Conservation (phyloP, 169 alveolate genomes). For the Neospora caninum region DNA sequence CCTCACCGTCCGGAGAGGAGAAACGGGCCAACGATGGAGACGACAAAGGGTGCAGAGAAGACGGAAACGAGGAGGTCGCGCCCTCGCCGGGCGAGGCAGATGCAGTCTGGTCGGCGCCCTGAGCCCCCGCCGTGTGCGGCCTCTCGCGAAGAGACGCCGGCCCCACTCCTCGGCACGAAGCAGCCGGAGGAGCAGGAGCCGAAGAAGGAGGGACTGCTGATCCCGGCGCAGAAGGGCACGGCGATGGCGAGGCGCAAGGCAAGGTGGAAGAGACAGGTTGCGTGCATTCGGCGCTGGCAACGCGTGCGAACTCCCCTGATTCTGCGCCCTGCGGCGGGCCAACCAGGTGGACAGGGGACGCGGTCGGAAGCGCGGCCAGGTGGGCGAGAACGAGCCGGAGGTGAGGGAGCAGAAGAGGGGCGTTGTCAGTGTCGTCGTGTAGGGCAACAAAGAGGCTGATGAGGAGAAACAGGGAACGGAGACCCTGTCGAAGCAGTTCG, state of each 20-base stretch:
- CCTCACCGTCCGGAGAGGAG: background rate
- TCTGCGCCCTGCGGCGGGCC: background rate
- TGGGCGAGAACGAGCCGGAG: background rate
- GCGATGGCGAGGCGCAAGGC: background rate
- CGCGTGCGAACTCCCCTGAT: background rate
- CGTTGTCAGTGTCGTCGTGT: background rate
- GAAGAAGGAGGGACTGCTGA: background rate
- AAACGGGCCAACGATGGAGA: background rate
- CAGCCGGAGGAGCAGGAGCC: background rate
- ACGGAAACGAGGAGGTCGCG: background rate
- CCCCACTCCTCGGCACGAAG: too few relatives aligned
- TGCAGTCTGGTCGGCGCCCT: too few relatives aligned
- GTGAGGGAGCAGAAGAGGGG: background rate
- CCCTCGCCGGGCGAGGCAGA: background rate
- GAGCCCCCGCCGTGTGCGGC: too few relatives aligned
- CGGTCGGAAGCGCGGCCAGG: background rate
- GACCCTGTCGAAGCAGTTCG: background rate
- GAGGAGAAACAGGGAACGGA: background rate
- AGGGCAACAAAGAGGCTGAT: background rate
- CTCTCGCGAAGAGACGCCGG: background rate
- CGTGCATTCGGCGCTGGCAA: background rate
- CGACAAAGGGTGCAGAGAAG: background rate
- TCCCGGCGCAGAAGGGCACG: background rate
- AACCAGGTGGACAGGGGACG: background rate
- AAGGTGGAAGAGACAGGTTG: background rate